These are phyloP conservation scores for Bretschneidera sinensis DNA, from an alignment of 345 rosid genomes.

Conservation along the genomic window DNA sequence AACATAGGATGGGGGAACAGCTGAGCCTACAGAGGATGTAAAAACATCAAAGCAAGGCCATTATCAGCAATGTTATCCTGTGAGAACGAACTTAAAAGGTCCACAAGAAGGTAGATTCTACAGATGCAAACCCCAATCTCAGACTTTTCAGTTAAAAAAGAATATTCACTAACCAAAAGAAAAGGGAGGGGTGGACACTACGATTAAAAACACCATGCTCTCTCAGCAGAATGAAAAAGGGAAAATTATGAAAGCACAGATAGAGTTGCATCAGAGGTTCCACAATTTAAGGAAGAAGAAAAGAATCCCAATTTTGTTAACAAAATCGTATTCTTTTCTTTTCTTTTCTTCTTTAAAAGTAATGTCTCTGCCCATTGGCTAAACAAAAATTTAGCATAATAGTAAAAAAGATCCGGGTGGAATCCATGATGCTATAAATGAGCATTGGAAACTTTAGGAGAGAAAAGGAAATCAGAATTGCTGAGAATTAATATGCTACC, in stretches of 20 bases:
- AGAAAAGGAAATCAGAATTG: neutral
- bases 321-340: too few species aligned
- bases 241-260: too few species aligned
- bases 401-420: neutral
- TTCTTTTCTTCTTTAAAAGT: too few species aligned
- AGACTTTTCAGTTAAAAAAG: neutral
- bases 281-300: neutral
- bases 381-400: neutral
- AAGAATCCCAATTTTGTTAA: neutral
- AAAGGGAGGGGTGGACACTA: too few species aligned
- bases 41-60: neutral
- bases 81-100: neutral
- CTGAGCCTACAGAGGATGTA: slow-evolving; percentile 8
- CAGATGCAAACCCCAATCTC: neutral
- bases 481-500: slow-evolving; percentile 12
- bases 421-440: neutral
- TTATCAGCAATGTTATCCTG: neutral
- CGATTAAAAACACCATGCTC: too few species aligned
- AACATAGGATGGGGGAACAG: slow-evolving; percentile 4
- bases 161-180: neutral
- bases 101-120: neutral
- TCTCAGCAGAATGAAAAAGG: too few species aligned
- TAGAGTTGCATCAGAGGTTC: too few species aligned
- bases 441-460: neutral
- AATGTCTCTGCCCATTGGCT: too few species aligned